Conservation (phyloP, 1,139 yeast genomes). For the Debaryomyces robertsiae region DNA sequence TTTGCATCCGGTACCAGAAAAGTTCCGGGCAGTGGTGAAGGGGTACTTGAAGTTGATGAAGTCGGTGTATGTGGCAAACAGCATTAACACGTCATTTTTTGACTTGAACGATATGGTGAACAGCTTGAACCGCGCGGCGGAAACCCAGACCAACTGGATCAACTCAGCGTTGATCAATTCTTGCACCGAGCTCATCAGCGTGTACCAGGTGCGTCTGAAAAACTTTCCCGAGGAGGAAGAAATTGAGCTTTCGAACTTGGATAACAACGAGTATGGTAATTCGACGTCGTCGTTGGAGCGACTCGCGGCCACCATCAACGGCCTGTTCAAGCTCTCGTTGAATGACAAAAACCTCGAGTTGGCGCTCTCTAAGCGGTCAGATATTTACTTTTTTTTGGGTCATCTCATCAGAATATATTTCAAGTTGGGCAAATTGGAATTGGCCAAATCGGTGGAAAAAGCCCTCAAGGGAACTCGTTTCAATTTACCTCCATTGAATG, state of each 20-base stretch:
- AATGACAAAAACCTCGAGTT: conserved; percentile 70
- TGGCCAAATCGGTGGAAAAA: conserved; percentile 77
- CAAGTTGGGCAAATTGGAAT: conserved; percentile 65
- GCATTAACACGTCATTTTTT: conserved; percentile 42
- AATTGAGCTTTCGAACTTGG: conserved; percentile 10
- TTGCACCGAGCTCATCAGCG: conserved; percentile 57
- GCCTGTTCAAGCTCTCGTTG: conserved; percentile 74
- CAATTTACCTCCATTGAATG: conserved; percentile 54
- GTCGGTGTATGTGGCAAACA: conserved; percentile 38
- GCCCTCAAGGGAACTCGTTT: conserved; percentile 62
- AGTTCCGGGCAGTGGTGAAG: conserved; percentile 37
- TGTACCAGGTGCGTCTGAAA: conserved; percentile 41
- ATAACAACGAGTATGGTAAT: conserved; percentile 12
- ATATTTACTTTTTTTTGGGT: conserved; percentile 74
- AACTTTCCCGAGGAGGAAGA: conserved; percentile 32
- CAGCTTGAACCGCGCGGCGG: conserved; percentile 61
- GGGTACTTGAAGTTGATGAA: conserved; percentile 42
- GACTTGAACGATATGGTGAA: conserved; percentile 46
- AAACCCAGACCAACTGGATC: conserved; percentile 66
- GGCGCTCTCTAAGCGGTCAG: conserved; percentile 55
- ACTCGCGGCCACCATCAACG: conserved; percentile 69
- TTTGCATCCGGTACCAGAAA: conserved; percentile 38
- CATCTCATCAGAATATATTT: conserved; percentile 74
- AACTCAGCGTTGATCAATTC: conserved; percentile 57
- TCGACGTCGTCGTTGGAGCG: conserved; percentile 41